Evolutionary conservation across 169 alveolate genomes (phyloP).

Genomic region (Miamiensis avidus): DNA sequence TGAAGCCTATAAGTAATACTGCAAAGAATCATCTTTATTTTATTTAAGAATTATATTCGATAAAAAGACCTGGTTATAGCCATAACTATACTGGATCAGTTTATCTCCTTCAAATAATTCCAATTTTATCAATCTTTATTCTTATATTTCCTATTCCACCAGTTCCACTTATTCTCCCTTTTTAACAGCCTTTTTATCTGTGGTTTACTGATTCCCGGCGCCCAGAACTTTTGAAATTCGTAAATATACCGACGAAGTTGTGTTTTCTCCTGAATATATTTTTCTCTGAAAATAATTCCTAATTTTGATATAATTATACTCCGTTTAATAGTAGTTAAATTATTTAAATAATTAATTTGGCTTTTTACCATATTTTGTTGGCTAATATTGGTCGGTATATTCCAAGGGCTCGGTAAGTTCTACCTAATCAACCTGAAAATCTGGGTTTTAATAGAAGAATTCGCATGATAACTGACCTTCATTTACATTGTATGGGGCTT

Average conservation of each 20-base stretch:
- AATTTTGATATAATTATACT: neutral
- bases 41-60: conserved; percentile 70
- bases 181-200: conserved; percentile 52
- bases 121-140: conserved; percentile 56
- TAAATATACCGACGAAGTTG: conserved; percentile 69
- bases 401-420: conserved; percentile 67
- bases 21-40: conserved; percentile 48
- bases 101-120: conserved; percentile 70
- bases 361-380: conserved; percentile 73
- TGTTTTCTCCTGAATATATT: conserved; percentile 74
- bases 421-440: conserved; percentile 39
- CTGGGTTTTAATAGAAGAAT: conserved; percentile 40
- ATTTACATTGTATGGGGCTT: conserved; percentile 49
- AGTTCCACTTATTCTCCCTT: conserved; percentile 47
- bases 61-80: conserved; percentile 69
- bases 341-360: too few species aligned
- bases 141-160: conserved; percentile 29
- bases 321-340: too few species aligned
- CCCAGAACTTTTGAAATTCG: conserved; percentile 54
- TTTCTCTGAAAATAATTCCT: conserved; percentile 79
- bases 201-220: conserved; percentile 22
- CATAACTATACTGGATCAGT: conserved; percentile 57
- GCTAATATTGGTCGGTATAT: conserved; percentile 71
- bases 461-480: conserved; percentile 59
- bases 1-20: conserved; percentile 63